Evolutionary conservation across 495 filamentous ascomycete genomes (phyloP).

Genomic region (Sordaria brevicollis): DNA sequence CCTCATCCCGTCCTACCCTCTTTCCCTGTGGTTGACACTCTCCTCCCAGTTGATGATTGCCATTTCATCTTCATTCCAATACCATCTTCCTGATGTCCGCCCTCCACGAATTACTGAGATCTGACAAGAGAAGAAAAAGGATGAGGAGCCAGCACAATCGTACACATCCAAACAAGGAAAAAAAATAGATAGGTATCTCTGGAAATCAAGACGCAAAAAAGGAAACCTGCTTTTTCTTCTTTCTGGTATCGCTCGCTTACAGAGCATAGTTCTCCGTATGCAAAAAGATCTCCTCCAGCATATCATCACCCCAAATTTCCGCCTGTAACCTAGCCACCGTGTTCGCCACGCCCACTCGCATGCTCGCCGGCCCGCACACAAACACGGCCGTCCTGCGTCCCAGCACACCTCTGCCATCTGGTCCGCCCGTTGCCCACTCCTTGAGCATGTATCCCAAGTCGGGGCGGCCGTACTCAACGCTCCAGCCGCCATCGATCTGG

Average conservation of each 20-base stretch:
- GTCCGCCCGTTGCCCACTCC: slow-evolving; percentile 55
- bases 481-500: slow-evolving; percentile 71
- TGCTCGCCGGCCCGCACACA: slow-evolving; percentile 79
- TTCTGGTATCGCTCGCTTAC: slow-evolving; percentile 22
- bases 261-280: slow-evolving; percentile 93
- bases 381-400: slow-evolving; percentile 84
- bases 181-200: background rate
- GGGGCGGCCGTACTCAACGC: slow-evolving; percentile 86
- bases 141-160: background rate
- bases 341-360: slow-evolving; percentile 78
- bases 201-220: background rate
- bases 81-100: background rate
- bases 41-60: background rate
- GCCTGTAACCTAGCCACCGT: slow-evolving; percentile 75
- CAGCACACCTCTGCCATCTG: slow-evolving; percentile 52
- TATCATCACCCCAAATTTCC: slow-evolving; percentile 65
- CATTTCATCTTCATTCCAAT: background rate
- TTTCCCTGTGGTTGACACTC: background rate
- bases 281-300: slow-evolving; percentile 82
- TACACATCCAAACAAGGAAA: background rate
- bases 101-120: background rate
- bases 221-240: background rate
- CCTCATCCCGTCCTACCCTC: background rate
- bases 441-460: slow-evolving; percentile 75
- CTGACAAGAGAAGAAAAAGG: background rate